Conservation (phyloP, 805 yeast species). For the Lipomyces anomalus region DNA sequence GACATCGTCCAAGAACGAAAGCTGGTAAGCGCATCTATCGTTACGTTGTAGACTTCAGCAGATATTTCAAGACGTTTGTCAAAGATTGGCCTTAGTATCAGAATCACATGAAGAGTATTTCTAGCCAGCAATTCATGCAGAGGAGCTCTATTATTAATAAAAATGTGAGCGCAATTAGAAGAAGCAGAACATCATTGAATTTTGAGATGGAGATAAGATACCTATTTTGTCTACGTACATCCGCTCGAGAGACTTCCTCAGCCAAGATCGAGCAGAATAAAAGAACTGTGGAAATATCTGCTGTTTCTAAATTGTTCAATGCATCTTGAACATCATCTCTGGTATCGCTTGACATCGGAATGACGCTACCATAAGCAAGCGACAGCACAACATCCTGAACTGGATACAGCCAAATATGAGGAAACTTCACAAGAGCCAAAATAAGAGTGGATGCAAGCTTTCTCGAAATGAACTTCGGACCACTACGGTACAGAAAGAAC, state of each 20-base stretch:
- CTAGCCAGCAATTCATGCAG: slow-evolving; percentile 3
- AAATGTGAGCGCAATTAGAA: too few relatives aligned
- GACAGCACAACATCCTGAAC: slow-evolving; percentile 14
- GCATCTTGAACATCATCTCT: neutral
- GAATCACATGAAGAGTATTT: slow-evolving; percentile 4
- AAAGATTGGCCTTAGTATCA: slow-evolving; percentile 6
- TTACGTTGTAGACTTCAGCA: neutral
- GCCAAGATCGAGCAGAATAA: slow-evolving; percentile 16
- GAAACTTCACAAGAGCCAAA: slow-evolving; percentile 11
- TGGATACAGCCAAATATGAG: slow-evolving; percentile 14
- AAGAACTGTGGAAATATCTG: slow-evolving; percentile 5
- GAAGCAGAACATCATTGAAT: neutral
- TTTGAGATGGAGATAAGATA: neutral
- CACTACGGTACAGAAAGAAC: slow-evolving; percentile 9
- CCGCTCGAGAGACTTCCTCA: slow-evolving; percentile 18
- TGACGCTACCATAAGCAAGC: neutral
- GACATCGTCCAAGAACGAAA: slow-evolving; percentile 17
- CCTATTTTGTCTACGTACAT: slow-evolving; percentile 13
- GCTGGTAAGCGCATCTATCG: slow-evolving; percentile 6
- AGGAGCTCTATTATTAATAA: slow-evolving; percentile 5
- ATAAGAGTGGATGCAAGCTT: slow-evolving; percentile 14
- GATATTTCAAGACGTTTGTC: neutral
- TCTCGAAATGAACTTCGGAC: slow-evolving; percentile 17
- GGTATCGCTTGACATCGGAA: neutral
- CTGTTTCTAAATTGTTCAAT: neutral